phyloP scores from a whole-genome alignment of 2,329 filamentous ascomycete species.

The Ascochyta lentis region DNA sequence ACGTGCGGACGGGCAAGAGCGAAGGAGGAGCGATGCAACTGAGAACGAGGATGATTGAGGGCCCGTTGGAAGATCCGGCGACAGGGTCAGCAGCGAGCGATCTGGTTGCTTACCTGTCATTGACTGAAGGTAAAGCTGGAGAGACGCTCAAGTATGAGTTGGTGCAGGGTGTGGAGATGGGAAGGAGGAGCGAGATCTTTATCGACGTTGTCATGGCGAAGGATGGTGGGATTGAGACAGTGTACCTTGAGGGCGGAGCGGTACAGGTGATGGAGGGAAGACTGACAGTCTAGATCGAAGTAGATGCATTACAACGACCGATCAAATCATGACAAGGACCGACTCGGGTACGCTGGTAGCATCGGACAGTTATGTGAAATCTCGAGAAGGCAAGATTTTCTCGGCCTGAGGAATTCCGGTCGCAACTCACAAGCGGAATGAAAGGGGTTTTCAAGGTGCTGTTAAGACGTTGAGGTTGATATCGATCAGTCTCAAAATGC shows the following conservation, averaged over 20 bases:
- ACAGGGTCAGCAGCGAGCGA: constrained; percentile 60
- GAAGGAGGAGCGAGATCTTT: constrained; percentile 57
- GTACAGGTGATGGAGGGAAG: constrained; percentile 51
- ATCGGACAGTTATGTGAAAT: background rate
- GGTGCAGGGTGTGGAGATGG: constrained; percentile 61
- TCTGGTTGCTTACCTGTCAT: constrained; percentile 53
- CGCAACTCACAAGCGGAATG: constrained; percentile 9
- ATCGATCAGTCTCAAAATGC: constrained; percentile 19
- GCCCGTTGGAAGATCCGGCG: constrained; percentile 57
- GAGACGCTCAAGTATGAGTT: constrained; percentile 51
- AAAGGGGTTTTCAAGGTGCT: constrained; percentile 11
- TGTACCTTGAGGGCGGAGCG: constrained; percentile 54
- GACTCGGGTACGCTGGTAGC: no score
- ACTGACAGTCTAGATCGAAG: constrained; percentile 26
- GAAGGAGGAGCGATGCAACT: constrained; percentile 47
- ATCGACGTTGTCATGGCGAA: constrained; percentile 54
- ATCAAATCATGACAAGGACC: no score
- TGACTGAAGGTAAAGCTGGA: constrained; percentile 46
- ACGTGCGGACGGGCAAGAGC: constrained; percentile 53
- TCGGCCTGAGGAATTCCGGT: constrained; percentile 6
- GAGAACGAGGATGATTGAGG: constrained; percentile 67
- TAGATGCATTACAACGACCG: background rate
- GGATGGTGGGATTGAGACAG: constrained; percentile 45
- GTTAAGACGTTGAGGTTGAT: constrained; percentile 10
- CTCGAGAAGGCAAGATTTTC: background rate